Conservation (phyloP, 768 basidiomycete genomes). For the Leucogyrophana mollusca region DNA sequence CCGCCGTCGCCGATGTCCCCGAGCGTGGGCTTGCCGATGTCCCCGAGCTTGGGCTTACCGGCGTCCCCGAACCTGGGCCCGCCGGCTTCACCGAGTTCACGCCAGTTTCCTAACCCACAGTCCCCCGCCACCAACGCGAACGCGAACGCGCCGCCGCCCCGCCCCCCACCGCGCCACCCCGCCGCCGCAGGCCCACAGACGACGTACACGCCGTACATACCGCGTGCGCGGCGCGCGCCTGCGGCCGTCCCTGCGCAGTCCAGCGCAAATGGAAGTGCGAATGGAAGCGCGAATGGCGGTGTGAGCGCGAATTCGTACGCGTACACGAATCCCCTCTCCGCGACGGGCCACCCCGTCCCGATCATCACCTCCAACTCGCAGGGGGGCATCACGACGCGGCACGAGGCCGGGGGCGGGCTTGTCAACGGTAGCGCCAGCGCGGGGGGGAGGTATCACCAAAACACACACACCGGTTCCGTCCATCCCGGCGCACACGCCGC, state of each 20-base stretch:
- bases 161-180: constrained; percentile 54
- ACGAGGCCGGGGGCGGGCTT: constrained; percentile 16
- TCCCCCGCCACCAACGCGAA: constrained; percentile 35
- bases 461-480: no score
- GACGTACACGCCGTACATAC: constrained; percentile 84
- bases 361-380: constrained; percentile 67
- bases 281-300: no score
- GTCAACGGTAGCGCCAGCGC: not conserved
- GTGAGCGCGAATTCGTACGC: no score
- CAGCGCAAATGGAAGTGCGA: no score
- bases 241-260: constrained; percentile 21
- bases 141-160: constrained; percentile 23
- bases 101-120: constrained; percentile 23
- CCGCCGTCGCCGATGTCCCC: constrained; percentile 32
- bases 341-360: constrained; percentile 53
- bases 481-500: no score
- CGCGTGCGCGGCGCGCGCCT: constrained; percentile 52
- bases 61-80: constrained; percentile 27
- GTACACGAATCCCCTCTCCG: constrained; percentile 38
- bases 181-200: constrained; percentile 52
- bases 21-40: constrained; percentile 15
- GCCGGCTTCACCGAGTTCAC: constrained; percentile 17
- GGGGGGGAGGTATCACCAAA: no score
- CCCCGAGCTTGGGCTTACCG: constrained; percentile 22
- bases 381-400: constrained; percentile 50